phyloP scores from a whole-genome alignment of 2,329 filamentous ascomycete genomes.

The Polytolypa hystricis region DNA sequence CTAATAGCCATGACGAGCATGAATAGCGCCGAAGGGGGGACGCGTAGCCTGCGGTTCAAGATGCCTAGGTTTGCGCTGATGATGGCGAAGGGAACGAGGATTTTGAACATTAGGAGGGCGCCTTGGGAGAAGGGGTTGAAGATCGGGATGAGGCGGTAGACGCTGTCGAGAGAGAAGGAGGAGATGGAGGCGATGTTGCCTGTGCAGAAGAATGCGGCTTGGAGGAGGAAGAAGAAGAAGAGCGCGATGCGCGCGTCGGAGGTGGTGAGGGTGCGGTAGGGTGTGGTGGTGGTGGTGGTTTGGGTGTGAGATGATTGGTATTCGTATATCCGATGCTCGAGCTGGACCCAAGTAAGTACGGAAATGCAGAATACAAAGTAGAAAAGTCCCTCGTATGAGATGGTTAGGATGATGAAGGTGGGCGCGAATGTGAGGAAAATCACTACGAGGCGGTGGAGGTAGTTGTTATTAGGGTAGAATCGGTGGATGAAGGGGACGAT shows the following conservation, averaged over 20 bases:
- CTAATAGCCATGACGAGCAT: slow-evolving; percentile 89
- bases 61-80: slow-evolving; percentile 92
- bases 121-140: slow-evolving; percentile 92
- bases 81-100: slow-evolving; percentile 85
- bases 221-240: slow-evolving; percentile 90
- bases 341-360: slow-evolving; percentile 77
- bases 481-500: slow-evolving; percentile 71
- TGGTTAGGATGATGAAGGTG: slow-evolving; percentile 88
- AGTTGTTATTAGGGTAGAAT: slow-evolving; percentile 70
- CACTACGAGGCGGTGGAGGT: slow-evolving; percentile 77
- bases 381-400: slow-evolving; percentile 94
- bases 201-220: slow-evolving; percentile 93
- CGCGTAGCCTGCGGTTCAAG: slow-evolving; percentile 69
- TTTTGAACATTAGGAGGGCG: slow-evolving; percentile 73
- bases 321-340: slow-evolving; percentile 67
- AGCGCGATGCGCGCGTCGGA: slow-evolving; percentile 80
- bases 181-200: slow-evolving; percentile 92
- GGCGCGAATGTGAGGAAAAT: slow-evolving; percentile 90
- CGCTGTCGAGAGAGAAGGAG: slow-evolving; percentile 85
- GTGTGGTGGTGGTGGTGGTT: slow-evolving; percentile 11
- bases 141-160: slow-evolving; percentile 73
- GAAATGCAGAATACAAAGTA: slow-evolving; percentile 81
- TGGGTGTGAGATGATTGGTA: slow-evolving; percentile 18
- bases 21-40: slow-evolving; percentile 81
- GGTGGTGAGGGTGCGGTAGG: slow-evolving; percentile 59